Conservation (phyloP, 1,284 basidiomycete species). For the Pterulicium gracile region DNA sequence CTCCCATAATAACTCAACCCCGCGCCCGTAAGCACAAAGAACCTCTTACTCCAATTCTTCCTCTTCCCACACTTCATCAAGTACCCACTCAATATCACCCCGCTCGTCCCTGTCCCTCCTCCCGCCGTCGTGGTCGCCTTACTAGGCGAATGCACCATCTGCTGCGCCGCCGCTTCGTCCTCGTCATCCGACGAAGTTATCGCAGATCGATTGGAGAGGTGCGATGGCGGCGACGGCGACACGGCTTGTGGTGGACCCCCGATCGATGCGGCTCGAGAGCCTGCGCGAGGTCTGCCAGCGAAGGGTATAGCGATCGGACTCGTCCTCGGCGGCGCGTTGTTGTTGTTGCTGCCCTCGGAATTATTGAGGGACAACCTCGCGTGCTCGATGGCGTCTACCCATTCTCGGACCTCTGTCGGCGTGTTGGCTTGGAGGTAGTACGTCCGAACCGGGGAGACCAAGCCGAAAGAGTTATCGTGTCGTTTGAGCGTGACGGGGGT, state of each 20-base stretch:
- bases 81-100: slow-evolving; percentile 80
- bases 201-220: slow-evolving; percentile 21
- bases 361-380: slow-evolving; percentile 59
- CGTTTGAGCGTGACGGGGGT: slow-evolving; percentile 84
- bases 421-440: slow-evolving; percentile 84
- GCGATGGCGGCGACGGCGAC: slow-evolving; percentile 35
- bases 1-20: slow-evolving; percentile 76
- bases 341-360: too few species aligned
- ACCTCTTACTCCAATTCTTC: slow-evolving; percentile 91
- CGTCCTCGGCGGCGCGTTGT: slow-evolving; percentile 42
- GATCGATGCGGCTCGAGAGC: slow-evolving; percentile 10
- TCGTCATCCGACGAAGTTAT: slow-evolving; percentile 72
- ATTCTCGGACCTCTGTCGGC: slow-evolving; percentile 64
- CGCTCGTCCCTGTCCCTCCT: slow-evolving; percentile 44
- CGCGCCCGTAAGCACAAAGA: slow-evolving; percentile 80
- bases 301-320: slow-evolving; percentile 39
- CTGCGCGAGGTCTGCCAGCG: slow-evolving; percentile 18
- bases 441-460: slow-evolving; percentile 88
- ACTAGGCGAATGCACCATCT: slow-evolving; percentile 30
- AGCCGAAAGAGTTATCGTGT: slow-evolving; percentile 83
- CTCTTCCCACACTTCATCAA: slow-evolving; percentile 96
- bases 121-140: slow-evolving; percentile 19
- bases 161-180: slow-evolving; percentile 37
- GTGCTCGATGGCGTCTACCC: slow-evolving; percentile 79
- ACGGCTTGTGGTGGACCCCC: slow-evolving; percentile 21